Conservation (phyloP, 768 basidiomycete genomes). For the Clavulina sp. region DNA sequence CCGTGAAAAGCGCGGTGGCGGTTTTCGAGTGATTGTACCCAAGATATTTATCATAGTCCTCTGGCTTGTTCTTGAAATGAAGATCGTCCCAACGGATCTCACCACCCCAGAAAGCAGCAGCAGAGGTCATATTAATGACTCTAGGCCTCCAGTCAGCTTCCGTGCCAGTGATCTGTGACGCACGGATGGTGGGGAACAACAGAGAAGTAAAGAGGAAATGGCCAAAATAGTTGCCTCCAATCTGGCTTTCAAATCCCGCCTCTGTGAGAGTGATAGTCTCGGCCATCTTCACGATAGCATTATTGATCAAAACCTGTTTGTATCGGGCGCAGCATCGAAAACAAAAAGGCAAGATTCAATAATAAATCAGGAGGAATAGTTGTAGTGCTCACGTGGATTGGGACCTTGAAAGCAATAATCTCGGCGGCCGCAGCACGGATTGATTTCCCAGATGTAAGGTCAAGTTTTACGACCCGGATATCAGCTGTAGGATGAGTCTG, state of each 20-base stretch:
- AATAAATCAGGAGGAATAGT: not conserved
- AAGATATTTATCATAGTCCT: too few species aligned
- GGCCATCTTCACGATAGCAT: not conserved
- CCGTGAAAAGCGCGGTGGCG: too few species aligned
- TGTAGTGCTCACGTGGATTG: not conserved
- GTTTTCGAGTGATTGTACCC: too few species aligned
- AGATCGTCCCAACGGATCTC: too few species aligned
- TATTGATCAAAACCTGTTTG: not conserved
- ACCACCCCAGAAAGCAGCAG: too few species aligned
- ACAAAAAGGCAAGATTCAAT: not conserved
- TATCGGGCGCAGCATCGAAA: too few species aligned
- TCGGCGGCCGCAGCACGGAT: not conserved
- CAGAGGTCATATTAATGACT: too few species aligned
- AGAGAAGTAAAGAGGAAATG: not conserved
- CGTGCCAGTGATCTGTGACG: too few species aligned
- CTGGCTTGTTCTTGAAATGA: too few species aligned
- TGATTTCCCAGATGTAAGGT: not conserved
- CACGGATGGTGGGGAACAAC: not conserved
- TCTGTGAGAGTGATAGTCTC: not conserved
- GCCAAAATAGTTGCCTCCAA: not conserved
- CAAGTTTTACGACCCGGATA: not conserved
- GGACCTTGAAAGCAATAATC: not conserved
- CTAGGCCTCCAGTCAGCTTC: too few species aligned
- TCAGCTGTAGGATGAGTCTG: not conserved
- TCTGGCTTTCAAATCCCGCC: not conserved